phyloP scores from a whole-genome alignment of 352 stramenopile species.

The Pythium insidiosum region DNA sequence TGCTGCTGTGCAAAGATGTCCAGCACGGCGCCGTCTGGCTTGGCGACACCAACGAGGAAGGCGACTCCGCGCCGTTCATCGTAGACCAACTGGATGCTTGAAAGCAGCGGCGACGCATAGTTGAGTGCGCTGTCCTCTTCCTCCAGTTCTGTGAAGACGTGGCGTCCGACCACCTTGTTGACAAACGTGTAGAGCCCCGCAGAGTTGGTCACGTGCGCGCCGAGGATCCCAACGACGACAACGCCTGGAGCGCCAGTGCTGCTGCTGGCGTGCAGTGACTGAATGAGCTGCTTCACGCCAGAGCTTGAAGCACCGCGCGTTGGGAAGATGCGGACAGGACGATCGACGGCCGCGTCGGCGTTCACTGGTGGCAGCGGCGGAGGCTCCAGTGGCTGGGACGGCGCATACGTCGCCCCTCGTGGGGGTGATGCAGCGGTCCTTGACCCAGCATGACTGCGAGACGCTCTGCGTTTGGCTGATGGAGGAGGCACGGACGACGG shows the following conservation, averaged over 20 bases:
- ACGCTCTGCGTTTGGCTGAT: too few species aligned
- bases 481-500: too few species aligned
- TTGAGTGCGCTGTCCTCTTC: constrained; percentile 8
- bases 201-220: constrained; percentile 21
- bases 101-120: constrained; percentile 3
- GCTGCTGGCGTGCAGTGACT: constrained; percentile 31
- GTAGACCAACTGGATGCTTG: constrained; percentile 53
- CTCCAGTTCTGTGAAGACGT: constrained; percentile 31
- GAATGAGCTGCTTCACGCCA: constrained; percentile 15
- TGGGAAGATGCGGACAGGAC: too few species aligned
- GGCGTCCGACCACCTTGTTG: constrained; percentile 55
- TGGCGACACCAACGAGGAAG: constrained; percentile 44
- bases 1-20: constrained; percentile 13
- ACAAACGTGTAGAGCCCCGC: constrained; percentile 33
- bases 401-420: too few species aligned
- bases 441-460: too few species aligned
- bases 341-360: too few species aligned
- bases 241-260: too few species aligned
- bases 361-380: too few species aligned
- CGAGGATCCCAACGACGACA: constrained; percentile 41
- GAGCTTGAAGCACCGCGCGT: too few species aligned
- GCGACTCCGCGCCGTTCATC: constrained; percentile 34
- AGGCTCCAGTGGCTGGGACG: too few species aligned
- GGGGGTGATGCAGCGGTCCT: too few species aligned
- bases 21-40: constrained; percentile 33